Base-by-base conservation (phyloP, 805 yeast species). In the Saccharomycopsis sp. region DNA sequence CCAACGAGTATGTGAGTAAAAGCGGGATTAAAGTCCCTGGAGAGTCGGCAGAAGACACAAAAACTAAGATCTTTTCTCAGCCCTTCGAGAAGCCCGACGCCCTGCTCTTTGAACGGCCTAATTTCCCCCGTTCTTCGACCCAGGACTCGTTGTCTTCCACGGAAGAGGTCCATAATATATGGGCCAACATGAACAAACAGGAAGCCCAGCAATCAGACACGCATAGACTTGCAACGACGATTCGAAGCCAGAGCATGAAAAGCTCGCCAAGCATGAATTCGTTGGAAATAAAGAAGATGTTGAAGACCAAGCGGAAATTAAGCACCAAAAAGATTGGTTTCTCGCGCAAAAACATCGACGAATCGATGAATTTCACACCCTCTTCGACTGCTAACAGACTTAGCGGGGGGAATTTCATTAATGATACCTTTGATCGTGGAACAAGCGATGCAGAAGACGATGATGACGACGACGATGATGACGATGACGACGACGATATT, bases 181-280 rank as follows among this genome's bases (percentile, higher is more conserved):
- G 64, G 64, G 61, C 61, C 5, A 58, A 56, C 12, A 55, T 58
- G 24, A 47, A 47, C 22, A 54, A 51, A 35, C 34, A 50, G 5
- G 52, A 54, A 14, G 19, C 15, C 25, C 25, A 42, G 1, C n/a
- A n/a, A n/a, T 19, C 41, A 2, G 34, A 56, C 8, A 44, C 54
- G 25, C 56, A 60, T 50, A 34, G 25, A 23, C 47, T 53, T 20
- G 59, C 58, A 3, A 42, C 75, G n/a, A 77, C 80, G 3, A 77
- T 77, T 23, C 71, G 69, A 58, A 66, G 77, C n/a, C 67, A 66
- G 34, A 80, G 80, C 15, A 77, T 77, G 79, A 75, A 73, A 58
- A 76, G 80, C 1, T 70, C 77, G 52, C 80, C 81, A 53, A 76
- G 80, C 62, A 77, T 77, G 80, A 78, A 76, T 59, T 68, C 71